These are phyloP conservation scores for Vanderwaltozyma tropicalis DNA, from an alignment of 805 yeast species.

Conservation along the genomic window DNA sequence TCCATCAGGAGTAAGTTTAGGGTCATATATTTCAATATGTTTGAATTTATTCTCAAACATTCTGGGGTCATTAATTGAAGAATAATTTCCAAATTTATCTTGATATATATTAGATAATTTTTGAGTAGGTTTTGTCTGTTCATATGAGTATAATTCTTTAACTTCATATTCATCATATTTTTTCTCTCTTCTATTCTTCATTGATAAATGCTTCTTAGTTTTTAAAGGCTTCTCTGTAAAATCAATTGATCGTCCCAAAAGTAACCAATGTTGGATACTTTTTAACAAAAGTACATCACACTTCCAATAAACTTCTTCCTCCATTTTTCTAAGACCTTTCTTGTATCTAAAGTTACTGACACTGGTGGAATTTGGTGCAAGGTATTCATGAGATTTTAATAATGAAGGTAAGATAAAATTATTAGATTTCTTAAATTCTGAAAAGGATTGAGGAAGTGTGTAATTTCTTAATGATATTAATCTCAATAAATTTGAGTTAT, in stretches of 20 bases:
- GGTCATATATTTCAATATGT: conserved; percentile 16
- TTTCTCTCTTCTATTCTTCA: conserved; percentile 4
- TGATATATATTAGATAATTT: conserved; percentile 6
- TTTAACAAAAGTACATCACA: conserved; percentile 12
- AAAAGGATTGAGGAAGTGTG: conserved; percentile 8
- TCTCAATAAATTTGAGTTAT: conserved; percentile 1
- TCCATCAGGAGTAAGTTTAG: conserved; percentile 12
- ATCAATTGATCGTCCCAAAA: conserved; percentile 16
- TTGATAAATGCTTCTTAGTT: not conserved
- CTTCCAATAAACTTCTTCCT: conserved; percentile 10
- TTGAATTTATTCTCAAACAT: conserved; percentile 14
- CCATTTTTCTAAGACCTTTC: not conserved
- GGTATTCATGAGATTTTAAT: conserved; percentile 8
- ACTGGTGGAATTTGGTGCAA: conserved; percentile 3
- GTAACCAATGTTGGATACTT: conserved; percentile 20
- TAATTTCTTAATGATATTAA: conserved; percentile 8
- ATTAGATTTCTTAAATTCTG: conserved; percentile 9
- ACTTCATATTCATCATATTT: conserved; percentile 7
- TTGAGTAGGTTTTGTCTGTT: conserved; percentile 17
- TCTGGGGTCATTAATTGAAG: conserved; percentile 7
- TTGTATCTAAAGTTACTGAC: not conserved
- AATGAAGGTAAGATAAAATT: conserved; percentile 10
- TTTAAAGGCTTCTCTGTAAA: conserved; percentile 7
- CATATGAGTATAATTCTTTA: conserved; percentile 13
- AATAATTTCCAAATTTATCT: conserved; percentile 3